Evolutionary conservation across 768 basidiomycete species (phyloP), one percentile per base, ranked within the genome.

Genomic region (Myochromella boudieri): DNA sequence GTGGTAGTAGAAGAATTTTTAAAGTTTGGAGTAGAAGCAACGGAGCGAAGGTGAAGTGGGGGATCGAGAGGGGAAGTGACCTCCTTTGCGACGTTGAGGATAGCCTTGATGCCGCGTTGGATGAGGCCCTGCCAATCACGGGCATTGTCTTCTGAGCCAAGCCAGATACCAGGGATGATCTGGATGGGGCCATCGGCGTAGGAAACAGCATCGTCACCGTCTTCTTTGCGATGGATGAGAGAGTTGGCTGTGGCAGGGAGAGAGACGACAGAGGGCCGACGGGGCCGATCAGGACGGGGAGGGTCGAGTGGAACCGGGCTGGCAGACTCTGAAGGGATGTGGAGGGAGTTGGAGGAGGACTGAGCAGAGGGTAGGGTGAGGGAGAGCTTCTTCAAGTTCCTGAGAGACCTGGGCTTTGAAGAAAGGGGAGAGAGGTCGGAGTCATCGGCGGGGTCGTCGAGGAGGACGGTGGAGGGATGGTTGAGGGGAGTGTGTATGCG

Each of bases 11-110:
- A 60, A 9, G 68, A 42, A 25, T 68, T 64, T 45, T 71, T 67
- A 52, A 88, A 74, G 54, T 87, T 78, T 22, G 86, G 87, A 3
- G 85, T 80, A n/a, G 86, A 89, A 3, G 77, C 72, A 40, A 81
- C 80, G 11, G 80, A 68, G 14, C 86, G 82, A 32, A 80, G 71
- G 38, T 77, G 77, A 17, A 61, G 56, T 24, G 65, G 55, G 21
- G 71, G 53, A 58, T 87, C 84, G 58, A 89, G 81, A 40, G 84
- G 81, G n/a, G 81, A 80, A 34, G 74, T 63, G 52, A 97, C 89
- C 65, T 97, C 93, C 70, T 95, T 93, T 37, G 93, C 93, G 26
- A 95, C 94, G 63, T 95, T 95, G 65, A 95, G 78, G 17, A 95
- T 79, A 36, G 87, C 81, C 51, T 76, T 80, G 60, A 95, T 92